A percentile compares a stretch with the other conserved stretches of the same genome.
Evolutionary conservation across 1,284 basidiomycete genomes (phyloP).

Genomic region (Sporisorium reilianum): DNA sequence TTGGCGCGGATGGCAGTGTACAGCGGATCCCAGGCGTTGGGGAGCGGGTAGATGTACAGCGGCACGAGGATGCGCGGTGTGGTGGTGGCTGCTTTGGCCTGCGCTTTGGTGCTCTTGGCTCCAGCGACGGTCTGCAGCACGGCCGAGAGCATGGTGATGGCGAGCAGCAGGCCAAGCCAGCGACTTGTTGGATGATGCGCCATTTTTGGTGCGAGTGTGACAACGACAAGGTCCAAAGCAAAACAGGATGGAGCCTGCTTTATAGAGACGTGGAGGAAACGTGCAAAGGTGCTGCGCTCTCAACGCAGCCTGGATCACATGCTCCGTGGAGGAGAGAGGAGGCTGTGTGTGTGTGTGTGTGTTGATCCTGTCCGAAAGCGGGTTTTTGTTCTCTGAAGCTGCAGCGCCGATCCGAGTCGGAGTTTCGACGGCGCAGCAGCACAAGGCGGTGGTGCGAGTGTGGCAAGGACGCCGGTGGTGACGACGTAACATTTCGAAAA

Average conservation of each 20-base stretch:
- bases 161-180: slow-evolving; percentile 1
- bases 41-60: slow-evolving; percentile 25
- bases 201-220: not conserved
- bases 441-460: too few relatives aligned
- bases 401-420: slow-evolving; percentile 7
- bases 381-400: too few relatives aligned
- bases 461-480: too few relatives aligned
- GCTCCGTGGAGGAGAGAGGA: not conserved
- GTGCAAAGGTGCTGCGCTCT: not conserved
- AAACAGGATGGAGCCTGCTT: not conserved
- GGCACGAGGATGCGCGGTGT: slow-evolving; percentile 28
- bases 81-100: slow-evolving; percentile 8
- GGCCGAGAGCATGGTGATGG: slow-evolving; percentile 13
- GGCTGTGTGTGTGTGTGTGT: not conserved
- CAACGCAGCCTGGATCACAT: not conserved
- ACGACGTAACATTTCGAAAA: too few relatives aligned
- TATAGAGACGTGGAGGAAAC: not conserved
- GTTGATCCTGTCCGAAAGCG: not conserved
- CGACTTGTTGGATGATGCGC: not conserved
- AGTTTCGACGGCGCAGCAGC: not conserved
- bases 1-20: slow-evolving; percentile 20
- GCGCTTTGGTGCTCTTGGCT: not conserved
- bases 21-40: slow-evolving; percentile 19
- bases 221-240: not conserved
- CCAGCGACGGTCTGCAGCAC: slow-evolving; percentile 18